phyloP scores from a whole-genome alignment of 768 basidiomycete genomes.

The Auricularia auricula-judae region DNA sequence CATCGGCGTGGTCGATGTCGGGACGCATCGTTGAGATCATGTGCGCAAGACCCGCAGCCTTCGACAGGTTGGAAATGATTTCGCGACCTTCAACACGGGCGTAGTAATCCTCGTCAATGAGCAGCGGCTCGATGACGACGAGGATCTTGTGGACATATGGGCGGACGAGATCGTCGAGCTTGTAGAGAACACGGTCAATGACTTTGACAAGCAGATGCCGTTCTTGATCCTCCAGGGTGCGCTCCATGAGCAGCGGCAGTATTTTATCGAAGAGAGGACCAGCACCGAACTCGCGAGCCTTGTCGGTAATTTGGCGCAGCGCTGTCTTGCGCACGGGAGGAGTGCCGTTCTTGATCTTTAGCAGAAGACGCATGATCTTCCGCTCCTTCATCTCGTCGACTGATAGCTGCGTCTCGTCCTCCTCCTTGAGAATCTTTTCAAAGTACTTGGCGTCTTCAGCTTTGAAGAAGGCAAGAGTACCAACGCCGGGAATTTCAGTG shows the following conservation, averaged over 20 bases:
- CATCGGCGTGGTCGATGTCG: slow-evolving; percentile 98
- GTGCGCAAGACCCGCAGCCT: slow-evolving; percentile 96
- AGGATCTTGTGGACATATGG: slow-evolving; percentile 99
- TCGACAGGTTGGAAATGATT: slow-evolving; percentile 97
- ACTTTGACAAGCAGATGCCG: slow-evolving; percentile 97
- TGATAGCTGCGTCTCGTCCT: slow-evolving; percentile 84
- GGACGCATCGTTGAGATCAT: slow-evolving; percentile 99
- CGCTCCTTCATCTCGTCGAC: slow-evolving; percentile 99
- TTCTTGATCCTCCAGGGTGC: slow-evolving; percentile 95
- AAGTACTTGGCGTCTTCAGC: slow-evolving; percentile 97
- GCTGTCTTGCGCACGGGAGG: slow-evolving; percentile 98
- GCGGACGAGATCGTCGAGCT: slow-evolving; percentile 95
- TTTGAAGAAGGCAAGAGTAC: slow-evolving; percentile 96
- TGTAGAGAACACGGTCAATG: slow-evolving; percentile 97
- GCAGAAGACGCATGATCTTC: slow-evolving; percentile 94
- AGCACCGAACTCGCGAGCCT: slow-evolving; percentile 96
- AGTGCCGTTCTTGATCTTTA: slow-evolving; percentile 99
- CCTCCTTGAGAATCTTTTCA: slow-evolving; percentile 88
- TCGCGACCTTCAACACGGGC: slow-evolving; percentile 97
- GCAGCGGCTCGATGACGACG: slow-evolving; percentile 96
- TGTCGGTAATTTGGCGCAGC: slow-evolving; percentile 95
- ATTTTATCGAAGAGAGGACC: slow-evolving; percentile 99
- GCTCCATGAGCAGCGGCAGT: slow-evolving; percentile 93
- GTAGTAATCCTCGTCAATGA: slow-evolving; percentile 97
- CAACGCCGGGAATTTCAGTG: slow-evolving; percentile 96